Evolutionary conservation across 2,329 filamentous ascomycete genomes (phyloP).

Genomic region (Rhinocladiella similis): DNA sequence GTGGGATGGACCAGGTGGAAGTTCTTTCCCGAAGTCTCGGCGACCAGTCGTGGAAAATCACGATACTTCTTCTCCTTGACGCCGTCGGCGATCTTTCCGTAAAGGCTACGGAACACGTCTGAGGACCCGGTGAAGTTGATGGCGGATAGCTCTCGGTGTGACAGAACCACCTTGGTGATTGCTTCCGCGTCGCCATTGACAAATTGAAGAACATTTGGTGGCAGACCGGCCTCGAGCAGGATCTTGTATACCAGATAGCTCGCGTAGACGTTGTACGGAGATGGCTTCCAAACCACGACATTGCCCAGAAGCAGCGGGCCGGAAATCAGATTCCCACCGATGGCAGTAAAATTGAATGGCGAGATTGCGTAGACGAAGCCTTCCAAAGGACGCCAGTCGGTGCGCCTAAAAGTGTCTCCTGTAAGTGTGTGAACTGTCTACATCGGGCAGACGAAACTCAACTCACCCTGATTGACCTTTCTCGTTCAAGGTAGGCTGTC

Average conservation of each 20-base stretch:
- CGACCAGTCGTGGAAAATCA: constrained; percentile 77
- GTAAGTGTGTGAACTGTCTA: not conserved
- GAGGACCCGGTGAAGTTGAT: constrained; percentile 89
- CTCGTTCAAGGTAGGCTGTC: constrained; percentile 82
- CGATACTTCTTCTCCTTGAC: constrained; percentile 74
- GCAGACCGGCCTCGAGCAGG: constrained; percentile 82
- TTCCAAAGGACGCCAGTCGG: constrained; percentile 78
- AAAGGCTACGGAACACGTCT: constrained; percentile 78
- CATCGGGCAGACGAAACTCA: constrained; percentile 30
- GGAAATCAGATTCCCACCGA: constrained; percentile 76
- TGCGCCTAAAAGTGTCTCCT: constrained; percentile 38
- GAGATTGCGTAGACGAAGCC: constrained; percentile 88
- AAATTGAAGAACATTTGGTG: constrained; percentile 82
- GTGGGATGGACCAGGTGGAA: constrained; percentile 74
- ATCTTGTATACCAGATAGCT: constrained; percentile 86
- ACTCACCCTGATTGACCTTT: constrained; percentile 73
- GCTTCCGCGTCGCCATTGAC: constrained; percentile 79
- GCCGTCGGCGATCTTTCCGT: constrained; percentile 76
- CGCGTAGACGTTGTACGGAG: constrained; percentile 73
- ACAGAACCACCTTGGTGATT: constrained; percentile 71
- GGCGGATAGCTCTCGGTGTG: constrained; percentile 73
- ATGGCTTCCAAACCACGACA: constrained; percentile 89
- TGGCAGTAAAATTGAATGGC: constrained; percentile 95
- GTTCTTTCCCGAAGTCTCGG: constrained; percentile 85
- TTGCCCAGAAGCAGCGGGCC: constrained; percentile 83